A percentile compares a stretch with the other conserved stretches of the same genome.
Evolutionary conservation across 1,284 basidiomycete genomes (phyloP).

Genomic region (Pyrrhoderma noxium): DNA sequence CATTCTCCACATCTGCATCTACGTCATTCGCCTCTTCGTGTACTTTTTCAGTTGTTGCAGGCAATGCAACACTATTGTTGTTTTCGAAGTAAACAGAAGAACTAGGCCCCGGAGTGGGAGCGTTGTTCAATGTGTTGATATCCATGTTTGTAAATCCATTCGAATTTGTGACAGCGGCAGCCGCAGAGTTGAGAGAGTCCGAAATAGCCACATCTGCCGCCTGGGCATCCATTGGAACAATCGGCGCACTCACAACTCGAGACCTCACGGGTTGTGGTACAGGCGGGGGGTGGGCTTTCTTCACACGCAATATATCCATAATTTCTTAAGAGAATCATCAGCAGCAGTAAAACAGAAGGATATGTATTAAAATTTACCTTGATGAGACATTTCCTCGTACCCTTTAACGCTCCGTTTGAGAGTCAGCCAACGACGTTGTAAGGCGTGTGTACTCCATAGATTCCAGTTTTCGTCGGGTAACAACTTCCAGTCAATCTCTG

Average conservation of each 20-base stretch:
- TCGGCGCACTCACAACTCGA: conserved; percentile 47
- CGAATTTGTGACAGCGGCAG: no score
- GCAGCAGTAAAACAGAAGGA: conserved; percentile 16
- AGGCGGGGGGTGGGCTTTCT: conserved; percentile 52
- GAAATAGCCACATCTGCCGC: no score
- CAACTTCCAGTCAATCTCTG: conserved; percentile 78
- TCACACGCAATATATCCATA: conserved; percentile 67
- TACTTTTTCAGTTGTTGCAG: no score
- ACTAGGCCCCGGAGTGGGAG: no score
- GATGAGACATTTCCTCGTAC: conserved; percentile 68
- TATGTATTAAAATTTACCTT: conserved; percentile 37
- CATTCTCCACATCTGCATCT: background rate
- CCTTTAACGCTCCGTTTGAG: conserved; percentile 71
- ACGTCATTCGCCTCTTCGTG: no score
- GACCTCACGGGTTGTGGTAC: conserved; percentile 32
- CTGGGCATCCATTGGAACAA: conserved; percentile 28
- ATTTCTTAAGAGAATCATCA: conserved; percentile 44
- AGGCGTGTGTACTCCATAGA: conserved; percentile 69
- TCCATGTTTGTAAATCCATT: no score
- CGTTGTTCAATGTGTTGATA: no score
- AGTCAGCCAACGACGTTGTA: conserved; percentile 71
- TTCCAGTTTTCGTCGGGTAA: conserved; percentile 70
- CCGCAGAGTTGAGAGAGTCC: no score
- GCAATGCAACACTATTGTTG: no score
- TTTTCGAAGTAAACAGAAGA: no score